Evolutionary conservation across 2,329 filamentous ascomycete species (phyloP).

Genomic region (Triangularia setosa): DNA sequence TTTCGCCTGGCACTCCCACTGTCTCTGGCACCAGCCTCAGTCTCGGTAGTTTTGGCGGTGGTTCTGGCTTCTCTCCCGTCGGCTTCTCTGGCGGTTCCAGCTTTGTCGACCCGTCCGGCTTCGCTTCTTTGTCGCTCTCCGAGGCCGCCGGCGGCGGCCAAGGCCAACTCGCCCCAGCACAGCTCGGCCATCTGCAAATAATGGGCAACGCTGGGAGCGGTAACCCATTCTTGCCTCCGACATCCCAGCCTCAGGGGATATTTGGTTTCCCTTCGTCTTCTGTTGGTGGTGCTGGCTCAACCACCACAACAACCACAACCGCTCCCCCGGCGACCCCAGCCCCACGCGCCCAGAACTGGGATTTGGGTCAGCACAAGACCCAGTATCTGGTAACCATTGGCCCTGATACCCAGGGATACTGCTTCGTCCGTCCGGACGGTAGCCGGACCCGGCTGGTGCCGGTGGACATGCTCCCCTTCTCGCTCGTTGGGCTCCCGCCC

Average conservation of each 20-base stretch:
- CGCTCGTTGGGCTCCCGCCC: constrained; percentile 41
- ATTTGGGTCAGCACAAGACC: background rate
- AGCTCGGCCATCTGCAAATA: background rate
- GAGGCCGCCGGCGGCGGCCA: background rate
- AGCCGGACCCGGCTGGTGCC: constrained; percentile 52
- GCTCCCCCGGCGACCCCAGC: background rate
- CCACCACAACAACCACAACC: background rate
- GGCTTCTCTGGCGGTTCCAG: background rate
- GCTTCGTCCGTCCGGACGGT: constrained; percentile 50
- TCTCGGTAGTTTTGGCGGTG: background rate
- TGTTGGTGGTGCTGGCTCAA: background rate
- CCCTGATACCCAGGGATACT: constrained; percentile 40
- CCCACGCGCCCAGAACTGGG: background rate
- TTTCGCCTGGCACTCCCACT: background rate
- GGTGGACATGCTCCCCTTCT: constrained; percentile 47
- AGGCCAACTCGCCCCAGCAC: background rate
- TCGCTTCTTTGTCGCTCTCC: background rate
- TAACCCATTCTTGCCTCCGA: background rate
- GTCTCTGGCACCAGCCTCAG: background rate
- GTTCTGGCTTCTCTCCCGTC: background rate
- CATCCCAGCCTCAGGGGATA: background rate
- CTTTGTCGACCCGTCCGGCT: background rate
- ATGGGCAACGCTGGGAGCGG: background rate
- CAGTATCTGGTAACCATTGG: background rate
- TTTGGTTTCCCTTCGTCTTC: background rate